Evolutionary conservation across 306 rosid genomes (phyloP).

Genomic region (Glycyrrhiza uralensis): DNA sequence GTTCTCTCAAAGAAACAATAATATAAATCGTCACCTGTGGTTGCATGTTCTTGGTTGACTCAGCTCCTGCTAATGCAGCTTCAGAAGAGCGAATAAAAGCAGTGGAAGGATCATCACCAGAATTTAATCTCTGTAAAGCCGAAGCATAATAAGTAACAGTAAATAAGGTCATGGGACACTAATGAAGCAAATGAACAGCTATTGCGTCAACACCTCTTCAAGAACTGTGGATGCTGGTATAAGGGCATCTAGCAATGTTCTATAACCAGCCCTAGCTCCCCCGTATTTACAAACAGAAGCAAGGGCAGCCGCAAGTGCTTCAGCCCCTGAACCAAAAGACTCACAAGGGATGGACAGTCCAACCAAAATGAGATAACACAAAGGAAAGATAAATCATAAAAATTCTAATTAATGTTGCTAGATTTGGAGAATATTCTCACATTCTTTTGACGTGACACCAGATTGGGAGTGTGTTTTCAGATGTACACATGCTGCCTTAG

Average conservation of each 20-base stretch:
- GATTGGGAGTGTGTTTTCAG: constrained; percentile 56
- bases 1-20: background rate
- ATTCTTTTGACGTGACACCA: constrained; percentile 49
- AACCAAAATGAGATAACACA: background rate
- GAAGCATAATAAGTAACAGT: constrained; percentile 24
- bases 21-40: constrained; percentile 60
- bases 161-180: constrained; percentile 11
- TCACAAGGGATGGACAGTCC: constrained; percentile 7
- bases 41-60: constrained; percentile 78
- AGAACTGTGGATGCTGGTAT: constrained; percentile 79
- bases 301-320: constrained; percentile 76
- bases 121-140: constrained; percentile 55
- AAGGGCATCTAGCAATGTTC: constrained; percentile 91
- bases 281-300: constrained; percentile 92
- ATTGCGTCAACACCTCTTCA: constrained; percentile 58
- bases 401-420: background rate
- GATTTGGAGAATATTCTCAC: constrained; percentile 48
- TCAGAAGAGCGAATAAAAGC: constrained; percentile 82
- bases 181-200: constrained; percentile 10
- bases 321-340: constrained; percentile 68
- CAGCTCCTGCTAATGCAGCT: constrained; percentile 83
- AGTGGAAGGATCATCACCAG: constrained; percentile 65
- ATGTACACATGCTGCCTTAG: constrained; percentile 72
- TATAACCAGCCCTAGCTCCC: constrained; percentile 89
- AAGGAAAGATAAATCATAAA: background rate